These are phyloP conservation scores for Zalaria obscura DNA, from an alignment of 2,329 filamentous ascomycete genomes.

Conservation along the genomic window DNA sequence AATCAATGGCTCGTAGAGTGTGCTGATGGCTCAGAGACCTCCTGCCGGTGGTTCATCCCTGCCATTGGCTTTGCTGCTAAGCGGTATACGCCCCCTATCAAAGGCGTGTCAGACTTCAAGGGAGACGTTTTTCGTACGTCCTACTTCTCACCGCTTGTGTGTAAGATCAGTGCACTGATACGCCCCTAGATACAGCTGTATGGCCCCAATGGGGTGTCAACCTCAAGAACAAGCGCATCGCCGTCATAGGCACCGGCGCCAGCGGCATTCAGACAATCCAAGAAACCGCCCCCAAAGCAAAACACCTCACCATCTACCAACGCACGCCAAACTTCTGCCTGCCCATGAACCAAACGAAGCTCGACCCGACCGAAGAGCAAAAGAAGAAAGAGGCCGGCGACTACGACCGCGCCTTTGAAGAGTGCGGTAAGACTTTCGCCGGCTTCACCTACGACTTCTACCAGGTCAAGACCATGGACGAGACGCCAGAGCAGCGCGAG, in stretches of 20 bases:
- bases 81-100: slow-evolving; percentile 46
- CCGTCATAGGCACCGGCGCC: slow-evolving; percentile 50
- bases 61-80: slow-evolving; percentile 45
- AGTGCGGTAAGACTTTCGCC: slow-evolving; percentile 26
- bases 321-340: slow-evolving; percentile 48
- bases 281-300: slow-evolving; percentile 40
- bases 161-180: slow-evolving; percentile 42
- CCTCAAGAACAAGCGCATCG: slow-evolving; percentile 43
- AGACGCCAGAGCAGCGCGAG: slow-evolving; percentile 33
- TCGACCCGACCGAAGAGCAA: slow-evolving; percentile 31
- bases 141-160: slow-evolving; percentile 41
- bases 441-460: slow-evolving; percentile 46
- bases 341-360: slow-evolving; percentile 39
- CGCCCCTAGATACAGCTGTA: slow-evolving; percentile 27
- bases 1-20: slow-evolving; percentile 39
- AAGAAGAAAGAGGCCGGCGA: slow-evolving; percentile 29
- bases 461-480: slow-evolving; percentile 31
- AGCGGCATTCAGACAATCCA: slow-evolving; percentile 52
- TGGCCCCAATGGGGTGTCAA: slow-evolving; percentile 40
- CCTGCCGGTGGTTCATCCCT: slow-evolving; percentile 37
- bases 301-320: slow-evolving; percentile 22
- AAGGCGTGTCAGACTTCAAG: slow-evolving; percentile 44
- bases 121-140: slow-evolving; percentile 39
- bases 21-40: slow-evolving; percentile 36
- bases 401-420: slow-evolving; percentile 18